Evolutionary conservation across 2,329 filamentous ascomycete genomes (phyloP).

Genomic region (Pseudogymnoascus verrucosus): DNA sequence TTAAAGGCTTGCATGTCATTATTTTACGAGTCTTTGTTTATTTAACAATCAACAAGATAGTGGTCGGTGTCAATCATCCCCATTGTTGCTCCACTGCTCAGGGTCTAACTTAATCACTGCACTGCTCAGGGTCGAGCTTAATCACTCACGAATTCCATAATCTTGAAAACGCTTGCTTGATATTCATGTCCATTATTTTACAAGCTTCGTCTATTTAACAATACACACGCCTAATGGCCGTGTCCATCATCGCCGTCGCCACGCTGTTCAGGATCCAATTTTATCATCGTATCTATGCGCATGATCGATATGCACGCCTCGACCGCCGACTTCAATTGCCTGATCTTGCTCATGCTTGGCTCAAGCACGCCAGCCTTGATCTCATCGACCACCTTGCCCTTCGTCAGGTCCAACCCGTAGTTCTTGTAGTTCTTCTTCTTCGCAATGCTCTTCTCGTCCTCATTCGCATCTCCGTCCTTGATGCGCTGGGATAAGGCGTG

Average conservation of each 20-base stretch:
- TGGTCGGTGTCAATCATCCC: slow-evolving; percentile 65
- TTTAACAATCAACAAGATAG: neutral
- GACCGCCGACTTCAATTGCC: slow-evolving; percentile 96
- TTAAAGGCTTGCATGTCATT: neutral
- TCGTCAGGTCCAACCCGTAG: slow-evolving; percentile 85
- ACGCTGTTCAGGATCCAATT: slow-evolving; percentile 84
- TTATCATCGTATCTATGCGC: slow-evolving; percentile 98
- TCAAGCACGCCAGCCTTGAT: slow-evolving; percentile 93
- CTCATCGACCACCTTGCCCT: slow-evolving; percentile 86
- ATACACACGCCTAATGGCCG: slow-evolving; percentile 55
- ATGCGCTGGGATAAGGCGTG: slow-evolving; percentile 92
- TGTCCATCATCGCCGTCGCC: slow-evolving; percentile 71
- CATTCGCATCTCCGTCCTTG: slow-evolving; percentile 71
- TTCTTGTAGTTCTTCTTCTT: slow-evolving; percentile 98
- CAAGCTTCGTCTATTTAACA: slow-evolving; percentile 18
- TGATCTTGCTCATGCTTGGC: slow-evolving; percentile 95
- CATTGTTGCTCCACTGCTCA: slow-evolving; percentile 60
- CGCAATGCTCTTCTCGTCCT: slow-evolving; percentile 81
- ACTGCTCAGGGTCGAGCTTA: neutral
- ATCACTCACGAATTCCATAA: neutral
- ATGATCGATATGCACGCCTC: slow-evolving; percentile 99
- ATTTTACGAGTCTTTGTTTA: neutral
- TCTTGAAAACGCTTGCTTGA: neutral
- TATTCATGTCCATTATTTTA: slow-evolving; percentile 17
- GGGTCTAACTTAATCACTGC: slow-evolving; percentile 81